A percentile compares a stretch with the other conserved stretches of the same genome.
Conservation (phyloP, 345 rosid genomes). For the Rhodamnia argentea region DNA sequence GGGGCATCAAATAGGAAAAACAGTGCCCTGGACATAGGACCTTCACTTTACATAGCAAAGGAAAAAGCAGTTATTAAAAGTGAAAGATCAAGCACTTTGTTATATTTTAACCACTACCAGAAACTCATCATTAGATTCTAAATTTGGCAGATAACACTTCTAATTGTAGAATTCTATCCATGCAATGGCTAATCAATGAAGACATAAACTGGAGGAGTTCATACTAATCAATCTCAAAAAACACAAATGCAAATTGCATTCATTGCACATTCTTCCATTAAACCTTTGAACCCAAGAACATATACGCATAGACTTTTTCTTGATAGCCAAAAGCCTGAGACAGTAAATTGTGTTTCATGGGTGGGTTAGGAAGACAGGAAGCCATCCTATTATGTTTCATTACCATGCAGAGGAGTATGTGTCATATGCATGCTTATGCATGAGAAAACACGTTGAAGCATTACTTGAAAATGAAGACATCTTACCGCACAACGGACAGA, state of each 20-base stretch:
- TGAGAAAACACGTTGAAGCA: neutral
- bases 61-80: neutral
- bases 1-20: neutral
- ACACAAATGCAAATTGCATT: neutral
- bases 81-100: neutral
- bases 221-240: neutral
- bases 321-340: neutral
- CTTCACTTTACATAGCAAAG: neutral
- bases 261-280: neutral
- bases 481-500: slow-evolving; percentile 82
- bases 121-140: neutral
- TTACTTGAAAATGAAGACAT: neutral
- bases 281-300: neutral
- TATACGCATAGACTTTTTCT: neutral
- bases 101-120: neutral
- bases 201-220: neutral
- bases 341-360: neutral
- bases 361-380: neutral
- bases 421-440: neutral
- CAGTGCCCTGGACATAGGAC: neutral
- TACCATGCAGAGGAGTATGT: neutral
- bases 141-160: neutral
- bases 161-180: neutral
- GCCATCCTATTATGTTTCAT: neutral
- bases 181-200: neutral